Evolutionary conservation across 805 yeast genomes (phyloP).

Genomic region (Myxozyma melibiosi): DNA sequence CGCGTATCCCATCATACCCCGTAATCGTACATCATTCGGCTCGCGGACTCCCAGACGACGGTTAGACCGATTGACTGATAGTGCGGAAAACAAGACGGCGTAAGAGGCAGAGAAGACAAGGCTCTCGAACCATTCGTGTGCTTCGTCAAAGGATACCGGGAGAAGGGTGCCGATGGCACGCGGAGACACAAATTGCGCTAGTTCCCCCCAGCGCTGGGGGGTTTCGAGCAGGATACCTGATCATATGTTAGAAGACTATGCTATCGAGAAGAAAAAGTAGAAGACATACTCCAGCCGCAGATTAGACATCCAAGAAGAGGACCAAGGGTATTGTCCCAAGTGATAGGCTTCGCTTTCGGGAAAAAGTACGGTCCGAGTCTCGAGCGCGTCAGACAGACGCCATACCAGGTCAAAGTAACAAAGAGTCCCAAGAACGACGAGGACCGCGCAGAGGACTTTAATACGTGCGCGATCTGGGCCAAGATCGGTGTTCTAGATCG

Average conservation of each 20-base stretch:
- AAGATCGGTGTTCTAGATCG: constrained; percentile 32
- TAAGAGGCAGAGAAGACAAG: constrained; percentile 15
- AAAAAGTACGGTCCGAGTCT: constrained; percentile 47
- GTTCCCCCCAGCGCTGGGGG: constrained; percentile 49
- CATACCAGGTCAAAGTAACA: constrained; percentile 51
- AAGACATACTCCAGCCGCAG: constrained; percentile 48
- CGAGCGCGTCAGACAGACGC: constrained; percentile 50
- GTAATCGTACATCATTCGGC: background rate
- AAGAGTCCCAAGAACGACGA: constrained; percentile 50
- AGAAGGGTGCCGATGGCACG: constrained; percentile 23
- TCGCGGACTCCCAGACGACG: background rate
- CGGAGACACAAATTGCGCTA: constrained; percentile 47
- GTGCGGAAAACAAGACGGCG: constrained; percentile 19
- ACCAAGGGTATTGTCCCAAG: constrained; percentile 47
- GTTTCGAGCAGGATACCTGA: constrained; percentile 40
- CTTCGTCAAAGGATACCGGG: constrained; percentile 7
- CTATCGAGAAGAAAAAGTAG: background rate
- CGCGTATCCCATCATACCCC: constrained; percentile 25
- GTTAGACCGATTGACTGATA: background rate
- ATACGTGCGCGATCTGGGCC: constrained; percentile 15
- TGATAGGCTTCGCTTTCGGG: constrained; percentile 43
- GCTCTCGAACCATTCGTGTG: constrained; percentile 17
- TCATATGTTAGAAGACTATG: background rate
- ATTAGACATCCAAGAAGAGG: constrained; percentile 47
- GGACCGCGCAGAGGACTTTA: constrained; percentile 45